Percentiles rank a stretch among this genome's conserved stretches.
Evolutionary conservation across 2,329 filamentous ascomycete genomes (phyloP).

Genomic region (Alternaria brassicicola): DNA sequence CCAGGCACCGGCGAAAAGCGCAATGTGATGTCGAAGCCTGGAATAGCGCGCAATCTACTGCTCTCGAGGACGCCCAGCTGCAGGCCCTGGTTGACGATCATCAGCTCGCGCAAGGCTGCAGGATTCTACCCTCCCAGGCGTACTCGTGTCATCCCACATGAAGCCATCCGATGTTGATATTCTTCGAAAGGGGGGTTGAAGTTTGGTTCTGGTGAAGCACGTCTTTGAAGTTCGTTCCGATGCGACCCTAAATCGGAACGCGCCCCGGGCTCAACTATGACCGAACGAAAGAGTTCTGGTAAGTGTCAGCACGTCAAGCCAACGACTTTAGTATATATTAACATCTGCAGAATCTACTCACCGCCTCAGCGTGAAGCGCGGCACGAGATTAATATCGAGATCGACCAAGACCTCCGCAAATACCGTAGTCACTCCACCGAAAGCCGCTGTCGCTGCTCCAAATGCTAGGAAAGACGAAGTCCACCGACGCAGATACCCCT

Average conservation of each 20-base stretch:
- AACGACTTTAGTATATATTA: not conserved
- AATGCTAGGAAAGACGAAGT: conserved; percentile 42
- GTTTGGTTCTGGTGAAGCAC: not conserved
- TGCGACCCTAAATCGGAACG: conserved; percentile 23
- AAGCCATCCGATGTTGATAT: not conserved
- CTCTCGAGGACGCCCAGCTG: conserved; percentile 19
- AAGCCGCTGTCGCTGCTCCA: conserved; percentile 34
- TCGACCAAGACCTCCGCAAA: conserved; percentile 29
- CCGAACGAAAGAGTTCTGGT: conserved; percentile 43
- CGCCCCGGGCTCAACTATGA: conserved; percentile 29
- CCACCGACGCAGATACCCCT: conserved; percentile 36
- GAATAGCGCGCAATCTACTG: conserved; percentile 10
- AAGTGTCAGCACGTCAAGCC: conserved; percentile 4
- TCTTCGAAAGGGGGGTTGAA: not conserved
- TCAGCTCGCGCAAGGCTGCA: conserved; percentile 21
- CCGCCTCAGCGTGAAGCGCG: conserved; percentile 35
- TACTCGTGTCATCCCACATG: conserved; percentile 7
- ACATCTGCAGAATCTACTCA: conserved; percentile 28
- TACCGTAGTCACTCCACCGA: conserved; percentile 39
- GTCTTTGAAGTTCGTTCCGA: conserved; percentile 11
- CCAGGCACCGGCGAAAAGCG: conserved; percentile 33
- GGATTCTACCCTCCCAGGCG: conserved; percentile 13
- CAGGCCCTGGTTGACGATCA: conserved; percentile 20
- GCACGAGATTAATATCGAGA: conserved; percentile 30
- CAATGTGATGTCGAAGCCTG: conserved; percentile 34